phyloP scores from a whole-genome alignment of 768 basidiomycete genomes.

The Leccinum ochraceum region DNA sequence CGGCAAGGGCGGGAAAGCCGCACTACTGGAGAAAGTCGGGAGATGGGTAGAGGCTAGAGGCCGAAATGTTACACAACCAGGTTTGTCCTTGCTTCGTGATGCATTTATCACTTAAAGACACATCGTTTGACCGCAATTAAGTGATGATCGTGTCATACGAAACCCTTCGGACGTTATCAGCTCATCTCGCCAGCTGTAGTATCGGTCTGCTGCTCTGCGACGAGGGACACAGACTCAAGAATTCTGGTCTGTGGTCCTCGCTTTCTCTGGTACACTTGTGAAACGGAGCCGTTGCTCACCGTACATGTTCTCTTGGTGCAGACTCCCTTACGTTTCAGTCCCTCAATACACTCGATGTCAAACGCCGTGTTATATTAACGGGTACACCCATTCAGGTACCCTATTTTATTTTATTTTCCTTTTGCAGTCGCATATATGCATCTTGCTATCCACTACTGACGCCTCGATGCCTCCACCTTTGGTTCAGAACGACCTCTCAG shows the following conservation, averaged over 20 bases:
- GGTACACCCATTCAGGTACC: constrained; percentile 89
- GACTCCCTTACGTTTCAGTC: constrained; percentile 89
- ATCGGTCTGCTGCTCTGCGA: constrained; percentile 95
- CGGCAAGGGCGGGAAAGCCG: constrained; percentile 86
- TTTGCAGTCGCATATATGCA: constrained; percentile 5
- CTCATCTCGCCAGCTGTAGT: constrained; percentile 71
- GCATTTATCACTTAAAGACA: not conserved
- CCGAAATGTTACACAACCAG: constrained; percentile 89
- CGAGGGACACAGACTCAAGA: constrained; percentile 96
- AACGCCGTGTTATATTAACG: constrained; percentile 89
- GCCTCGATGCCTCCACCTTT: not conserved
- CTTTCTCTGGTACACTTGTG: not conserved
- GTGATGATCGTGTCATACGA: constrained; percentile 99
- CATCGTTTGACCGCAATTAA: constrained; percentile 29
- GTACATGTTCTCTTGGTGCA: constrained; percentile 28
- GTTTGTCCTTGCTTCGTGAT: constrained; percentile 40
- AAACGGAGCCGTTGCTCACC: constrained; percentile 3
- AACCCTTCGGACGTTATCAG: constrained; percentile 80
- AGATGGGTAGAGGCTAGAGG: constrained; percentile 91
- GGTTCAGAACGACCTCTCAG: constrained; percentile 85
- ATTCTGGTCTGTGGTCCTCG: constrained; percentile 64
- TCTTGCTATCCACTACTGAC: not conserved
- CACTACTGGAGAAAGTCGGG: constrained; percentile 74
- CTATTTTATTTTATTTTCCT: not conserved
- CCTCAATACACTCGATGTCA: constrained; percentile 79